Evolutionary conservation across 768 basidiomycete species (phyloP), one percentile per base, ranked within the genome.

Genomic region (Botryobasidium botryosum): DNA sequence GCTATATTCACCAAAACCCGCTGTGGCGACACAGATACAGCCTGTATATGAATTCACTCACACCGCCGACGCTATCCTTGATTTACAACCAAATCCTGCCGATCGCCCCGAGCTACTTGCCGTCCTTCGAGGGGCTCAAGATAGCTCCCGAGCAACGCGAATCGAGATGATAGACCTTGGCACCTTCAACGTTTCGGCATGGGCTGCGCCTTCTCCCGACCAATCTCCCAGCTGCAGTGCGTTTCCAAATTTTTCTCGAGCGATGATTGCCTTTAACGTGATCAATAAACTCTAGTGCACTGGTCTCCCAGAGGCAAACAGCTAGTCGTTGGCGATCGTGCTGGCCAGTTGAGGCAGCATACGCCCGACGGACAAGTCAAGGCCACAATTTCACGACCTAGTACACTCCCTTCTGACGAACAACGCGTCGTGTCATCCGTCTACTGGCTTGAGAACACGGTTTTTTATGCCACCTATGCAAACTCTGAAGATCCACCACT

Each of bases 221-320:
- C 40, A 42, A 15, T 13, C 40, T 2, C 40, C 25, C 13, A 7
- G 13, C 8, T 42, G 40, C 28, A 26, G 40, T 42, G 29, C 25
- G 40, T 2, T n/a, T n/a, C 37, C 40, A 10, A 26, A 42, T 13
- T 15, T n/a, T n/a, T n/a, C n/a, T n/a, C n/a, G n/a, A n/a, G n/a
- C 26, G 1, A 39, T 12, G 13, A 10, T 15, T 10, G 12, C 13
- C 21, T 31, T 25, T 31, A 26, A 10, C 15, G 29, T 28, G 25
- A 28, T 27, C 8, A 42, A 24, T 42, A 13, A 27, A 39, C 12
- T 26, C 21, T 47, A 48, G 47, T 48, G 8, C 33, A n/a, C 18
- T 48, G 47, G 47, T 48, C 47, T 28, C 47, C 47, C 13, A 48
- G 48, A 33, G 47, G 47, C 7, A 48, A 48, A 29, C 47, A 48